phyloP scores from a whole-genome alignment of 2,329 filamentous ascomycete genomes.

The Nannizzia gypsea region DNA sequence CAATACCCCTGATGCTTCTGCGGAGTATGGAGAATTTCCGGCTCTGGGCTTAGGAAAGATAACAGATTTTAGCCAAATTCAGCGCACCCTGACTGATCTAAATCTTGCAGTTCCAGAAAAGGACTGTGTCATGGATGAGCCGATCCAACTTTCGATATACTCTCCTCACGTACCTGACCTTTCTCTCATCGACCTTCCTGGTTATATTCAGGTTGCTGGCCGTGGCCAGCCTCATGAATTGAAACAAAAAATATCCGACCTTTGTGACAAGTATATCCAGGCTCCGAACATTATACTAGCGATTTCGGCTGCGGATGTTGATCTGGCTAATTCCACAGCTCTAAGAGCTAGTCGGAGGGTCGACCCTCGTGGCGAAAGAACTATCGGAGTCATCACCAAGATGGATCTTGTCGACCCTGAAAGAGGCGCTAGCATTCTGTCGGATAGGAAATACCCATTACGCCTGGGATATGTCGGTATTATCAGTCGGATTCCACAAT shows the following conservation, averaged over 20 bases:
- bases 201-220: conserved; percentile 92
- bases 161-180: conserved; percentile 92
- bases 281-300: conserved; percentile 91
- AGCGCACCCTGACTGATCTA: conserved; percentile 85
- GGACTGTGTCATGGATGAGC: conserved; percentile 91
- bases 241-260: conserved; percentile 88
- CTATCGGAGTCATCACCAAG: conserved; percentile 97
- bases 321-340: conserved; percentile 91
- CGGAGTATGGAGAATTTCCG: conserved; percentile 93
- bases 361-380: conserved; percentile 86
- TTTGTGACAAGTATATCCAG: conserved; percentile 98
- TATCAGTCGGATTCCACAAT: conserved; percentile 65
- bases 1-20: conserved; percentile 76
- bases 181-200: conserved; percentile 88
- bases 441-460: conserved; percentile 84
- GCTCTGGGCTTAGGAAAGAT: conserved; percentile 81
- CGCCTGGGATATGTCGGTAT: conserved; percentile 95
- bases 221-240: conserved; percentile 81
- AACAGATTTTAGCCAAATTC: conserved; percentile 75
- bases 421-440: conserved; percentile 66
- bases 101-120: conserved; percentile 84
- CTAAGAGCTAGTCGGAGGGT: conserved; percentile 80
- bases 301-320: conserved; percentile 94
- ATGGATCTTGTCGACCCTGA: conserved; percentile 90
- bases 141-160: conserved; percentile 89